Evolutionary conservation across 179 eudicot species (phyloP).

Genomic region (Silene noctiflora): DNA sequence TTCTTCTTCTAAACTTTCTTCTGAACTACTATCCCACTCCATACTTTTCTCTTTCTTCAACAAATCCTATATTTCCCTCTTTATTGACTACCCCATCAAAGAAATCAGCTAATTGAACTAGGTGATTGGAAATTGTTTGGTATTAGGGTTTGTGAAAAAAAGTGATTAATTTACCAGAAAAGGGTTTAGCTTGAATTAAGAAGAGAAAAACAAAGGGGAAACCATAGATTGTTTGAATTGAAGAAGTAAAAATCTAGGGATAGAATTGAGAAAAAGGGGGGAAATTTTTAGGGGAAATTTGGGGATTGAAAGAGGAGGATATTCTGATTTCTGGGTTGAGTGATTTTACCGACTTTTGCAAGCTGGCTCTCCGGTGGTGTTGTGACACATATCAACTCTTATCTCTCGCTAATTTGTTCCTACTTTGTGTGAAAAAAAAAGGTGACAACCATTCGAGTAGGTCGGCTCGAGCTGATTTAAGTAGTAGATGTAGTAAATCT

Average conservation of each 20-base stretch:
- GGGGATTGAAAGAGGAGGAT: not conserved
- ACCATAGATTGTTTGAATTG: not conserved
- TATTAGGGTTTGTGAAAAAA: conserved; percentile 5
- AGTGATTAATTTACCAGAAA: not conserved
- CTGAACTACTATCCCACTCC: conserved; percentile 97
- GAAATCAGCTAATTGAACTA: conserved; percentile 2
- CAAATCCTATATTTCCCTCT: not conserved
- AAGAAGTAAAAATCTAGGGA: not conserved
- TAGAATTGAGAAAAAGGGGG: not conserved
- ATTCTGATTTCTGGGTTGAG: not conserved
- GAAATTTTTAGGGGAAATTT: not conserved
- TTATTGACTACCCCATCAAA: not conserved
- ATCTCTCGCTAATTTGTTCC: not conserved
- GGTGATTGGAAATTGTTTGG: not conserved
- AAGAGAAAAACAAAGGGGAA: not conserved
- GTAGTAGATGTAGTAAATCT: too few species aligned
- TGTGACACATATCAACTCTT: not conserved
- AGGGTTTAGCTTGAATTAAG: not conserved
- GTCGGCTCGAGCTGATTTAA: too few species aligned
- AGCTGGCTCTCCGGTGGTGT: not conserved
- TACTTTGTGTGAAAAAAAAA: too few species aligned
- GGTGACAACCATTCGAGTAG: too few species aligned
- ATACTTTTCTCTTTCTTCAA: conserved; percentile 27
- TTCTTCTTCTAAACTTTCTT: conserved; percentile 53
- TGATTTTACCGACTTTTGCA: conserved; percentile 1